A percentile compares a stretch with the other conserved stretches of the same genome.
Evolutionary conservation across 2,329 filamentous ascomycete species (phyloP).

Genomic region (Aspergillus melleus): DNA sequence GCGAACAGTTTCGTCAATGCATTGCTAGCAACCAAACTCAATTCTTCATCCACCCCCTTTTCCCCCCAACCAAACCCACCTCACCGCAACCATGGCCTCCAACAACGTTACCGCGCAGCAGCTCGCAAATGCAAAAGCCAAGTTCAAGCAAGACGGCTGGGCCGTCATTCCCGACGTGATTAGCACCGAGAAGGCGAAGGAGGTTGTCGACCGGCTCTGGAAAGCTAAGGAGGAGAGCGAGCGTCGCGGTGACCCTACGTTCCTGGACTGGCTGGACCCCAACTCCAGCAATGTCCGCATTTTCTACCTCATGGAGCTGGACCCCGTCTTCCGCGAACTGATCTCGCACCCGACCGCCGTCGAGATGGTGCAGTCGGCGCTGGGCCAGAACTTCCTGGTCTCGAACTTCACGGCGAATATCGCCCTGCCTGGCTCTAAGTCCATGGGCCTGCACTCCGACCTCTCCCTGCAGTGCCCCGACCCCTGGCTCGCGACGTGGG

Average conservation of each 20-base stretch:
- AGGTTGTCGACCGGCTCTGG: slow-evolving; percentile 2
- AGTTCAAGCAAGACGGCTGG: slow-evolving; percentile 4
- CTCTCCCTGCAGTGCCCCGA: background rate
- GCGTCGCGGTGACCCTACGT: slow-evolving; percentile 1
- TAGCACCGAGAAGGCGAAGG: background rate
- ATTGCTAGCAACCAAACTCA: background rate
- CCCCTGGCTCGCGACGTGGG: slow-evolving; percentile 3
- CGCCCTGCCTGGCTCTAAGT: slow-evolving; percentile 1
- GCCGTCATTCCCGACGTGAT: background rate
- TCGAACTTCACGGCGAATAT: slow-evolving; percentile 6
- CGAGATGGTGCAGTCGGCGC: slow-evolving; percentile 1
- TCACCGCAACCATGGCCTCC: background rate
- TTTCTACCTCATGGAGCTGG: slow-evolving; percentile 6
- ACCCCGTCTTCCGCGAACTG: slow-evolving; percentile 4
- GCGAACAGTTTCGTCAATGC: background rate
- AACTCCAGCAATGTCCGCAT: slow-evolving; percentile 4
- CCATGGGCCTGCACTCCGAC: slow-evolving; percentile 5
- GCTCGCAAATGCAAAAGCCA: background rate
- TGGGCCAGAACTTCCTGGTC: slow-evolving; percentile 8
- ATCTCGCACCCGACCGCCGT: slow-evolving; percentile 4
- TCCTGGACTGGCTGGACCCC: slow-evolving; percentile 1
- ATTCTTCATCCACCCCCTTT: background rate
- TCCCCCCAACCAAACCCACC: background rate
- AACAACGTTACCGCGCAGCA: background rate
- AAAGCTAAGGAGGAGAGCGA: background rate